These are phyloP conservation scores for Blumeria hordei DNA, from an alignment of 2,329 filamentous ascomycete genomes.

Conservation along the genomic window DNA sequence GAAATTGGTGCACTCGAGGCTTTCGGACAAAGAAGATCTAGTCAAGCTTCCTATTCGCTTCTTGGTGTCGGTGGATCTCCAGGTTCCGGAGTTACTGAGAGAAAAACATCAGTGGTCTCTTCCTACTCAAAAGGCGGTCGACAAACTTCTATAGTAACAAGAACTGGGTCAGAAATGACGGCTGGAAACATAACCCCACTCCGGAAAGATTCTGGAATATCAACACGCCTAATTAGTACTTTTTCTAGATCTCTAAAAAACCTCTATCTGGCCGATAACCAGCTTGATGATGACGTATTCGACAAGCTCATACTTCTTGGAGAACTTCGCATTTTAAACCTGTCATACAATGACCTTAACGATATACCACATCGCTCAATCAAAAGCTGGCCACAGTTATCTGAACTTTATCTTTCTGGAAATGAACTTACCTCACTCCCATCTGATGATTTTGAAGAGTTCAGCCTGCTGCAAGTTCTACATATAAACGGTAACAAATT, in stretches of 20 bases:
- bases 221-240: slow-evolving; percentile 55
- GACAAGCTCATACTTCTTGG: slow-evolving; percentile 64
- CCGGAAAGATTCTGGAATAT: slow-evolving; percentile 77
- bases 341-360: slow-evolving; percentile 85
- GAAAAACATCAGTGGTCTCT: slow-evolving; percentile 71
- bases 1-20: slow-evolving; percentile 46
- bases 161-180: slow-evolving; percentile 28
- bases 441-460: slow-evolving; percentile 81
- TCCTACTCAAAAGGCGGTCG: slow-evolving; percentile 56
- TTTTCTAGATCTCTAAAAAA: slow-evolving; percentile 72
- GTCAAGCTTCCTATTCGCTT: slow-evolving; percentile 55
- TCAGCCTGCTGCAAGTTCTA: slow-evolving; percentile 63
- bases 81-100: slow-evolving; percentile 29
- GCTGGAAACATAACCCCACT: slow-evolving; percentile 19
- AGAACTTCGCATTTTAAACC: slow-evolving; percentile 69
- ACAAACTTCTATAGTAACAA: slow-evolving; percentile 63
- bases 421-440: slow-evolving; percentile 83
- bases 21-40: slow-evolving; percentile 46
- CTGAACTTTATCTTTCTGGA: slow-evolving; percentile 82
- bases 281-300: slow-evolving; percentile 83
- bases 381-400: slow-evolving; percentile 68
- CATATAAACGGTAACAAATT: slow-evolving; percentile 98
- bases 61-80: slow-evolving; percentile 57
- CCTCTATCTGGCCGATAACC: slow-evolving; percentile 78
- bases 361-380: slow-evolving; percentile 80